Evolutionary conservation across 2,329 filamentous ascomycete species (phyloP).

Genomic region (Grosmannia penicillata): DNA sequence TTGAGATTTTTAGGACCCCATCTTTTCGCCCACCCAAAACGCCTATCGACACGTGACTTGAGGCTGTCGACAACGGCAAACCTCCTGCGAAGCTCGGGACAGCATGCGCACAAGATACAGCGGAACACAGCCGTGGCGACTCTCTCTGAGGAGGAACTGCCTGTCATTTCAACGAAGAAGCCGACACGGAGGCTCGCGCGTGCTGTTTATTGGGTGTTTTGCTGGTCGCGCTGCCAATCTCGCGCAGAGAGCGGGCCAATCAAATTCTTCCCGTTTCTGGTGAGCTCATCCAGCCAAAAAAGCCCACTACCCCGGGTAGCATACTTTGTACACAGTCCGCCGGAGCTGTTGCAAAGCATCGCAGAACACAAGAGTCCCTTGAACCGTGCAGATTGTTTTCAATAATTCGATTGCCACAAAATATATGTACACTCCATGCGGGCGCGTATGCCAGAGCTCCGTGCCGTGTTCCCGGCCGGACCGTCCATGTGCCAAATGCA

Average conservation of each 20-base stretch:
- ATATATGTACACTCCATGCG: slow-evolving; percentile 6
- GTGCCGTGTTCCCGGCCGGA: background rate
- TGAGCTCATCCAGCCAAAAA: slow-evolving; percentile 8
- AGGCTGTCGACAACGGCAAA: background rate
- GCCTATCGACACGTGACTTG: background rate
- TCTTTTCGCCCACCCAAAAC: background rate
- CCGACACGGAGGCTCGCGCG: too few species aligned
- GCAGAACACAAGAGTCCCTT: background rate
- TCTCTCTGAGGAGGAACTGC: too few species aligned
- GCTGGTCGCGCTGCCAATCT: background rate
- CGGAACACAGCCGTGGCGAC: too few species aligned
- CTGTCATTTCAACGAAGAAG: background rate
- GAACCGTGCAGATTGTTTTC: background rate
- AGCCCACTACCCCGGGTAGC: background rate
- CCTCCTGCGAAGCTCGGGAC: too few species aligned
- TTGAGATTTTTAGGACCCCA: slow-evolving; percentile 1
- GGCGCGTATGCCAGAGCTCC: background rate
- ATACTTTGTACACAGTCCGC: background rate
- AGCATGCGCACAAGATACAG: too few species aligned
- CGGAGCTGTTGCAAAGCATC: background rate
- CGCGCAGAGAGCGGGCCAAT: slow-evolving; percentile 9
- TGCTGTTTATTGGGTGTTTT: too few species aligned
- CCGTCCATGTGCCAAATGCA: too few species aligned
- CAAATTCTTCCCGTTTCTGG: slow-evolving; percentile 9
- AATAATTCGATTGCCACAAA: slow-evolving; percentile 3